A percentile compares a stretch with the other conserved stretches of the same genome.
Conservation (phyloP, 2,329 filamentous ascomycete genomes). For the Pezizomycotina sp. region DNA sequence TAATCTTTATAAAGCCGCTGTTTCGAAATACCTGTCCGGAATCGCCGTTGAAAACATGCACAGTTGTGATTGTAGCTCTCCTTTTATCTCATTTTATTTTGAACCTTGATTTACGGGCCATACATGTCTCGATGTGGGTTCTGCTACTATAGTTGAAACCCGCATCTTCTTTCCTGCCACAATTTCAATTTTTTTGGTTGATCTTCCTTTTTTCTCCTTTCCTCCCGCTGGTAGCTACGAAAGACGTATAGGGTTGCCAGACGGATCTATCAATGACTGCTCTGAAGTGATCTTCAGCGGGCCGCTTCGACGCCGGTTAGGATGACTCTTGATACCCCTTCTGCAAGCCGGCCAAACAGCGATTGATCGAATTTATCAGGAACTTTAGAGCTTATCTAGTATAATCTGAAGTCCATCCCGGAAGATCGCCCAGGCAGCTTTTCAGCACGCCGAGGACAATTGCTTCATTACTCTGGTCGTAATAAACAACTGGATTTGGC, state of each 20-base stretch:
- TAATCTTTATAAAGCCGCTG: too few species aligned
- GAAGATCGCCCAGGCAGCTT: constrained; percentile 43
- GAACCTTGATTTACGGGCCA: too few species aligned
- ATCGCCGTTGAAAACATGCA: too few species aligned
- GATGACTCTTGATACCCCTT: constrained; percentile 77
- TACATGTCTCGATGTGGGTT: too few species aligned
- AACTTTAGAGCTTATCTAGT: constrained; percentile 37
- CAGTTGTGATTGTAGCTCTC: too few species aligned
- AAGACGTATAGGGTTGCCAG: constrained; percentile 11
- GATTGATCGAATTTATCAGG: constrained; percentile 46
- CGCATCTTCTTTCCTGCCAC: too few species aligned
- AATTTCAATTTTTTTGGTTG: too few species aligned
- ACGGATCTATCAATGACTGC: constrained; percentile 8
- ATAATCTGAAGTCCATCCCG: constrained; percentile 52
- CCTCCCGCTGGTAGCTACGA: too few species aligned
- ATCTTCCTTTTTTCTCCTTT: too few species aligned
- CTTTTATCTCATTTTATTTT: too few species aligned
- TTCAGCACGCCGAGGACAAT: constrained; percentile 66
- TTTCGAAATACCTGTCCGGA: too few species aligned
- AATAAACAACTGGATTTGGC: constrained; percentile 97
- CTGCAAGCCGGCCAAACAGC: constrained; percentile 49
- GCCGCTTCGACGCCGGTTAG: constrained; percentile 83
- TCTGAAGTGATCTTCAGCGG: constrained; percentile 59
- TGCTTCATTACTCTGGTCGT: constrained; percentile 57
- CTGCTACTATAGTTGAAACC: too few species aligned